Base-by-base conservation (phyloP, 306 rosid species). In the Quillaja saponaria region DNA sequence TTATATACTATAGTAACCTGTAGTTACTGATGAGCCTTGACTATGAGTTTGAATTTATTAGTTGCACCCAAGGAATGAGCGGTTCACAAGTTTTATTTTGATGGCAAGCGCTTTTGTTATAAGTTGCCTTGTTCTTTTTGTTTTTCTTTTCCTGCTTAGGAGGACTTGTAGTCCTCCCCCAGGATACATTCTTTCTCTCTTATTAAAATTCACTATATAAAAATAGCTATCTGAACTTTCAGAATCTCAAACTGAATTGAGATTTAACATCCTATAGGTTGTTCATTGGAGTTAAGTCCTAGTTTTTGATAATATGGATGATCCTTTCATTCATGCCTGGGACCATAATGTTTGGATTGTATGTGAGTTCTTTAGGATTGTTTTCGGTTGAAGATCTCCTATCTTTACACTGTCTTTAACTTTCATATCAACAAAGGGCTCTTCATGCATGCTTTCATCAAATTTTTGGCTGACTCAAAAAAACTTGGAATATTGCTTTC, bases 191-290 rank as follows among this genome's bases (percentile, higher is more conserved):
- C n/a, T n/a, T n/a, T n/a, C n/a, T n/a, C n/a, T n/a, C n/a, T n/a
- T n/a, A n/a, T n/a, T n/a, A n/a, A n/a, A n/a, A n/a, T n/a, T n/a
- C n/a, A n/a, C n/a, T n/a, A n/a, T n/a, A n/a, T n/a, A n/a, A n/a
- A n/a, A 5, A 47, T 25, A 12, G 34, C n/a, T 7, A 41, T 15
- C 40, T 18, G 35, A 51, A n/a, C 25, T 21, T n/a, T 50, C 19
- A 53, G 13, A 37, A 57, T 42, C 64, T 41, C n/a, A 15, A 58
- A 58, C 13, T 35, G 13, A 13, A 25, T 60, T 60, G 34, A 45
- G 34, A 25, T 42, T n/a, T 17, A 46, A 34, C 15, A 13, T 17
- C 17, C 15, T n/a, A n/a, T n/a, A n/a, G n/a, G n/a, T n/a, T n/a
- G n/a, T n/a, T n/a, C n/a, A n/a, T n/a, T n/a, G n/a, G n/a, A n/a